Evolutionary conservation across 305 asterid species (phyloP).

Genomic region (Fraxinus dipetala): DNA sequence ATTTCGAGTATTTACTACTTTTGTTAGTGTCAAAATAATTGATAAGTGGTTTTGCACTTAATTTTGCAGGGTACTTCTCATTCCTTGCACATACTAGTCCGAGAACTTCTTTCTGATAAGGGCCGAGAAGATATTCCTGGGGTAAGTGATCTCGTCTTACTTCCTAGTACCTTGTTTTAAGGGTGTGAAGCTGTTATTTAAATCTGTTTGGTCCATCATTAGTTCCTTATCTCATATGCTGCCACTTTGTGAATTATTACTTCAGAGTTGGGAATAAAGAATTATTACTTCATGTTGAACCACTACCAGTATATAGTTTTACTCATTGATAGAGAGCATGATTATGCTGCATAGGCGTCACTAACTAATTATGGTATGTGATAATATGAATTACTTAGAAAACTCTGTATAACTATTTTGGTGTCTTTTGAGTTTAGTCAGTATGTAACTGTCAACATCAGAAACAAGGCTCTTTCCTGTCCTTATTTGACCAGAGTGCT

Average conservation of each 20-base stretch:
- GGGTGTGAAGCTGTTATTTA: neutral
- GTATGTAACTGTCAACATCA: neutral
- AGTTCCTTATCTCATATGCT: neutral
- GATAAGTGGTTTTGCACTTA: constrained; percentile 18
- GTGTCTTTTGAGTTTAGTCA: neutral
- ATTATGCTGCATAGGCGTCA: neutral
- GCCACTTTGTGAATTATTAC: constrained; percentile 11
- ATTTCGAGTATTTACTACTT: neutral
- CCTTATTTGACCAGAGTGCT: constrained; percentile 8
- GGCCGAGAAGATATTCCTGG: constrained; percentile 73
- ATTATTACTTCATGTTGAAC: neutral
- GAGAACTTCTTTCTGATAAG: constrained; percentile 63
- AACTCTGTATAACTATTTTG: neutral
- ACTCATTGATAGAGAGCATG: constrained; percentile 1
- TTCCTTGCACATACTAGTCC: constrained; percentile 54
- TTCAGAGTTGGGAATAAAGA: neutral
- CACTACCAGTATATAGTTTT: neutral
- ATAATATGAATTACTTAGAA: constrained; percentile 7
- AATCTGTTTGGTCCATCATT: constrained; percentile 8
- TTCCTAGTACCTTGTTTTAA: constrained; percentile 3
- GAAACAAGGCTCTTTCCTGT: neutral
- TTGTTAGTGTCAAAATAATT: constrained; percentile 9
- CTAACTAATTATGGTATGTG: neutral
- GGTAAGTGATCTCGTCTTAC: constrained; percentile 42
- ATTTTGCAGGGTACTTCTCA: constrained; percentile 50